Percentiles rank a stretch among this genome's conserved stretches.
Evolutionary conservation across 2,329 filamentous ascomycete genomes (phyloP).

Genomic region (Aspergillus ochraceoroseus): DNA sequence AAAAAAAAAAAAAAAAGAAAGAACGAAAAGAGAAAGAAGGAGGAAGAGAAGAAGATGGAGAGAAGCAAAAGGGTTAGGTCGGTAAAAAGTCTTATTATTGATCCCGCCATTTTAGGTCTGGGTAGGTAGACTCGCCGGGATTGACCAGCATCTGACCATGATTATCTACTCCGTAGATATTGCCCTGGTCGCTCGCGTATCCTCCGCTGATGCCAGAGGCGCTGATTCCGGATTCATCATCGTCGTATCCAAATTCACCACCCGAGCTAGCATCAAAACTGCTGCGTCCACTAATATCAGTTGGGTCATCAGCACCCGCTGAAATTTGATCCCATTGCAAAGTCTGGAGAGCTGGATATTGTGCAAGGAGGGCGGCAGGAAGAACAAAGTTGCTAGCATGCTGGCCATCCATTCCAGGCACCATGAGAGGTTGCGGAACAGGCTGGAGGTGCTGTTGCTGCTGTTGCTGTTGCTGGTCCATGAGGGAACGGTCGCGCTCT

Average conservation of each 20-base stretch:
- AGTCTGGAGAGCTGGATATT: slow-evolving; percentile 88
- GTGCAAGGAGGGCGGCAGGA: slow-evolving; percentile 81
- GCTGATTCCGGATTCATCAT: slow-evolving; percentile 39
- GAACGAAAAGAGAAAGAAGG: slow-evolving; percentile 7
- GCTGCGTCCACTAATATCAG: slow-evolving; percentile 61
- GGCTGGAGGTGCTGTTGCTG: slow-evolving; percentile 61
- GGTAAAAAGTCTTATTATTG: no score
- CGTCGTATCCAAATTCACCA: slow-evolving; percentile 43
- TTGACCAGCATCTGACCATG: slow-evolving; percentile 31
- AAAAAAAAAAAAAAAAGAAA: neutral
- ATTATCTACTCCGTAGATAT: slow-evolving; percentile 29
- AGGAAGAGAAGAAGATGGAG: slow-evolving; percentile 1
- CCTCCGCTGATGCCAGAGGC: slow-evolving; percentile 35
- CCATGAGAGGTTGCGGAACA: slow-evolving; percentile 53
- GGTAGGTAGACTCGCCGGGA: slow-evolving; percentile 26
- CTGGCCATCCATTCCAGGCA: slow-evolving; percentile 57
- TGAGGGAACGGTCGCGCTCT: slow-evolving; percentile 70
- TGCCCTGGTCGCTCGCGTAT: slow-evolving; percentile 32
- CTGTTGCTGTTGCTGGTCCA: slow-evolving; percentile 68
- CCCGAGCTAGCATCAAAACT: slow-evolving; percentile 46
- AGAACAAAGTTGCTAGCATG: slow-evolving; percentile 61
- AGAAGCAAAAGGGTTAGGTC: no score
- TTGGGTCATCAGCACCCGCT: slow-evolving; percentile 53
- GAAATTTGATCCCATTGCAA: slow-evolving; percentile 81
- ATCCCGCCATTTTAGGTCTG: slow-evolving; percentile 30